Conservation (phyloP, 2,329 filamentous ascomycete species). For the Ophiostoma piceae region DNA sequence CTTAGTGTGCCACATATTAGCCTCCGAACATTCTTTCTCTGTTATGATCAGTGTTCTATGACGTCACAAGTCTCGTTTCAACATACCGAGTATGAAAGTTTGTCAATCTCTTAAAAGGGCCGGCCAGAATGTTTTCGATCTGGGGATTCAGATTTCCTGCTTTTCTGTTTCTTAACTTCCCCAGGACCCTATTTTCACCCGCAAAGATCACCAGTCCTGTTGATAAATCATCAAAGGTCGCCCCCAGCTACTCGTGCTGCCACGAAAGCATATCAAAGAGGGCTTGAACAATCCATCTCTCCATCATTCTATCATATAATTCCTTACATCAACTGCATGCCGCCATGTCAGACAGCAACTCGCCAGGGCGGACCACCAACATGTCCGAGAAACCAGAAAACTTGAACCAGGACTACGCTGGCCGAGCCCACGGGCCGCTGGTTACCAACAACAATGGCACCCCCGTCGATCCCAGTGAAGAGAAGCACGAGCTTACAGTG, state of each 20-base stretch:
- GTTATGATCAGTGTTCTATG: not conserved
- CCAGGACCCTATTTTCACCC: not conserved
- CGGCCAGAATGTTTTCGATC: not conserved
- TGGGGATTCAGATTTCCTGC: no score
- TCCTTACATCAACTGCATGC: not conserved
- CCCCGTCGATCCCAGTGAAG: not conserved
- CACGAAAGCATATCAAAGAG: not conserved
- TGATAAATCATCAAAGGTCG: not conserved
- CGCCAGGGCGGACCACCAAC: not conserved
- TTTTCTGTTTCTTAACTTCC: not conserved
- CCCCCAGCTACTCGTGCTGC: not conserved
- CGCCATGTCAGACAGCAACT: not conserved
- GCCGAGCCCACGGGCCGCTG: not conserved
- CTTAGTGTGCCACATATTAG: not conserved
- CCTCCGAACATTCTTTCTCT: not conserved
- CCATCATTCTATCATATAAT: not conserved
- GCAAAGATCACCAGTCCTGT: not conserved
- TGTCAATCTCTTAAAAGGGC: not conserved
- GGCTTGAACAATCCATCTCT: not conserved
- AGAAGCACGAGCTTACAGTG: slow-evolving; percentile 19
- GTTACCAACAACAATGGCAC: not conserved
- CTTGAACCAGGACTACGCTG: not conserved
- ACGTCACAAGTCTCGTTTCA: not conserved
- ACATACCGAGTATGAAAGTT: not conserved
- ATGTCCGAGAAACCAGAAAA: not conserved